These are phyloP conservation scores for Suillus discolor DNA, from an alignment of 768 basidiomycete genomes.

Conservation along the genomic window DNA sequence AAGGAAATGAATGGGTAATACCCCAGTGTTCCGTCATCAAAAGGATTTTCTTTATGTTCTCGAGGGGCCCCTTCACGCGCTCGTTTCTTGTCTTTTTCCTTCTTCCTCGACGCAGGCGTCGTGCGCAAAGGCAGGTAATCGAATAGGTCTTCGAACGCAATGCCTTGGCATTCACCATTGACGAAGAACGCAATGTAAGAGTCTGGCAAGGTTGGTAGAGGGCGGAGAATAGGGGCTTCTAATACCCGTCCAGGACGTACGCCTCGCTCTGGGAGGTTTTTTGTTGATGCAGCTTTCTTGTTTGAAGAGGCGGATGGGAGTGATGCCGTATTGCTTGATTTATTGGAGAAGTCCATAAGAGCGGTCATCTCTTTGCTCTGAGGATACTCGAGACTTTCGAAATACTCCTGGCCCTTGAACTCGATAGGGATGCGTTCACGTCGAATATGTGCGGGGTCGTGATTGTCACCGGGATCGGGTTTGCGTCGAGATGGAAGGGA, in stretches of 20 bases:
- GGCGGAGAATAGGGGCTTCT: slow-evolving; percentile 50
- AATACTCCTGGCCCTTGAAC: slow-evolving; percentile 96
- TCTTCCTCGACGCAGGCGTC: slow-evolving; percentile 55
- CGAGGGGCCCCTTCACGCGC: slow-evolving; percentile 64
- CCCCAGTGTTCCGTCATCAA: slow-evolving; percentile 93
- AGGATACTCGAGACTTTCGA: slow-evolving; percentile 90
- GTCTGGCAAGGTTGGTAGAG: slow-evolving; percentile 66
- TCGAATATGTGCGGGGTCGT: slow-evolving; percentile 81
- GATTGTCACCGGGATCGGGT: slow-evolving; percentile 60
- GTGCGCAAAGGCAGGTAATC: slow-evolving; percentile 85
- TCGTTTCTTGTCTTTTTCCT: slow-evolving; percentile 57
- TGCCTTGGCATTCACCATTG: slow-evolving; percentile 83
- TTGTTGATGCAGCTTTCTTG: slow-evolving; percentile 71
- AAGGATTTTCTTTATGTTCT: slow-evolving; percentile 79
- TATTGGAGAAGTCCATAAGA: slow-evolving; percentile 78
- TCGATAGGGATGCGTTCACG: slow-evolving; percentile 93
- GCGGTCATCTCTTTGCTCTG: slow-evolving; percentile 90
- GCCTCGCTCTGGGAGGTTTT: slow-evolving; percentile 61
- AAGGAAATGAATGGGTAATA: slow-evolving; percentile 96
- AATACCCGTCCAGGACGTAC: slow-evolving; percentile 39
- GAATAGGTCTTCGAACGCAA: slow-evolving; percentile 86
- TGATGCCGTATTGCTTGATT: slow-evolving; percentile 55
- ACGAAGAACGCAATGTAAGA: slow-evolving; percentile 89
- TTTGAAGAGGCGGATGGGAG: slow-evolving; percentile 53
- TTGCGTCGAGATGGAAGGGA: slow-evolving; percentile 72